Percentiles rank a stretch among this genome's conserved stretches.
These are phyloP conservation scores for Xerocomellus intermedius DNA, from an alignment of 768 basidiomycete genomes.

Conservation along the genomic window DNA sequence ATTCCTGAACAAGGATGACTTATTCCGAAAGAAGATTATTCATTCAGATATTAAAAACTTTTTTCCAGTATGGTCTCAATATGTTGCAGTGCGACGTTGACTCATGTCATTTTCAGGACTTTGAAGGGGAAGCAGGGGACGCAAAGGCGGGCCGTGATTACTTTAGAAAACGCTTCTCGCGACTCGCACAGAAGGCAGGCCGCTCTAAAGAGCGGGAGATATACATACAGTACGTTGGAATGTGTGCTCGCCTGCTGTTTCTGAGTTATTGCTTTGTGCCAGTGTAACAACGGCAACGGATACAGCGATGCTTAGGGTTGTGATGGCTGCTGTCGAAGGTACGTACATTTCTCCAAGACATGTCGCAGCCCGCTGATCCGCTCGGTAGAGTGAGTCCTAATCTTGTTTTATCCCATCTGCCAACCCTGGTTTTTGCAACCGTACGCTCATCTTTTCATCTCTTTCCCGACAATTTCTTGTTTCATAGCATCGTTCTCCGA, in stretches of 20 bases:
- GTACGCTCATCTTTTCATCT: conserved; percentile 28
- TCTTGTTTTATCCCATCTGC: conserved; percentile 26
- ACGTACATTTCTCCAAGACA: conserved; percentile 25
- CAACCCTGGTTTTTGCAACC: conserved; percentile 17
- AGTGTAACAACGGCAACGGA: conserved; percentile 91
- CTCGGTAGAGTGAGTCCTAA: conserved; percentile 63
- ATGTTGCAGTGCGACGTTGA: not conserved
- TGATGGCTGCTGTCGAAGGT: conserved; percentile 98
- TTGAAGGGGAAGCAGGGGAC: conserved; percentile 73
- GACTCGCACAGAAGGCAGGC: conserved; percentile 81
- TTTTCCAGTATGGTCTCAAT: conserved; percentile 66
- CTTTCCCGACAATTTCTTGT: conserved; percentile 12
- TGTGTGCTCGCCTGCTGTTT: conserved; percentile 4
- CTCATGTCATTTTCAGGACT: conserved; percentile 56
- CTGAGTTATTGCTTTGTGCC: not conserved
- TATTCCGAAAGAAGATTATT: conserved; percentile 82
- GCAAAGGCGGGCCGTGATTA: conserved; percentile 80
- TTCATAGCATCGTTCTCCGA: conserved; percentile 37
- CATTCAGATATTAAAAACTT: conserved; percentile 83
- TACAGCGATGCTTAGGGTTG: conserved; percentile 81
- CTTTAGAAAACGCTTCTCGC: conserved; percentile 83
- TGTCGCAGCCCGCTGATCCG: conserved; percentile 9
- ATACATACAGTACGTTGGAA: conserved; percentile 79
- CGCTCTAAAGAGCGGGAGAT: conserved; percentile 86
- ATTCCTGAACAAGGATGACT: conserved; percentile 93